phyloP scores from a whole-genome alignment of 2,329 filamentous ascomycete genomes.

The Elsinoe australis region DNA sequence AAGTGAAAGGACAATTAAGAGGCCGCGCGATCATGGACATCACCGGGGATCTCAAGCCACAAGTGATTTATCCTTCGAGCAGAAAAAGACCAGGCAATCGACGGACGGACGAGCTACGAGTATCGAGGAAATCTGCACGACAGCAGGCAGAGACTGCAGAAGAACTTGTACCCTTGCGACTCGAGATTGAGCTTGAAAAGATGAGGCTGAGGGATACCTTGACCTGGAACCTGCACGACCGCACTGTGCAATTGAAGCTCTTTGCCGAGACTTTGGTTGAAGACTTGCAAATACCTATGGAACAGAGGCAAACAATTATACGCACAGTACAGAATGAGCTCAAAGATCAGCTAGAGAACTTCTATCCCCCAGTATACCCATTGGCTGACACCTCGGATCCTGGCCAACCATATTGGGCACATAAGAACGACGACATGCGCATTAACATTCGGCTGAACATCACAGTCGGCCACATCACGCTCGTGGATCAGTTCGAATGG shows the following conservation, averaged over 20 bases:
- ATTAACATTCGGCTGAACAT: slow-evolving; percentile 94
- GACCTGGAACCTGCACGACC: slow-evolving; percentile 95
- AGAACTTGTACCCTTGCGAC: slow-evolving; percentile 79
- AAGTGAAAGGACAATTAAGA: slow-evolving; percentile 53
- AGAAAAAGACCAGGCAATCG: slow-evolving; percentile 70
- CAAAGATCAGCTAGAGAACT: slow-evolving; percentile 83
- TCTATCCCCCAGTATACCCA: slow-evolving; percentile 83
- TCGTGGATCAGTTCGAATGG: slow-evolving; percentile 98
- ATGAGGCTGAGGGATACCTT: slow-evolving; percentile 94
- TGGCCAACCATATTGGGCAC: slow-evolving; percentile 80
- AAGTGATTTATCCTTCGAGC: slow-evolving; percentile 71
- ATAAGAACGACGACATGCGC: slow-evolving; percentile 99
- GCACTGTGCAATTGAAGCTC: slow-evolving; percentile 66
- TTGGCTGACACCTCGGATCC: slow-evolving; percentile 87
- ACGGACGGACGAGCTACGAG: slow-evolving; percentile 63
- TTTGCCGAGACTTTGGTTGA: slow-evolving; percentile 88
- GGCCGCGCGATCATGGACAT: slow-evolving; percentile 39
- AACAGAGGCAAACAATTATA: slow-evolving; percentile 58
- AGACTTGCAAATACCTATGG: slow-evolving; percentile 68
- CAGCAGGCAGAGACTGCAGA: slow-evolving; percentile 85
- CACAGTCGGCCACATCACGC: slow-evolving; percentile 86
- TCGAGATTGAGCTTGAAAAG: slow-evolving; percentile 94
- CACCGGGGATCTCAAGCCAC: slow-evolving; percentile 49
- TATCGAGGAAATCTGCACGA: slow-evolving; percentile 70
- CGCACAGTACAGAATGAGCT: slow-evolving; percentile 75